Conservation (phyloP, 1,139 yeast genomes). For the Magnusiomyces tetraspermus region DNA sequence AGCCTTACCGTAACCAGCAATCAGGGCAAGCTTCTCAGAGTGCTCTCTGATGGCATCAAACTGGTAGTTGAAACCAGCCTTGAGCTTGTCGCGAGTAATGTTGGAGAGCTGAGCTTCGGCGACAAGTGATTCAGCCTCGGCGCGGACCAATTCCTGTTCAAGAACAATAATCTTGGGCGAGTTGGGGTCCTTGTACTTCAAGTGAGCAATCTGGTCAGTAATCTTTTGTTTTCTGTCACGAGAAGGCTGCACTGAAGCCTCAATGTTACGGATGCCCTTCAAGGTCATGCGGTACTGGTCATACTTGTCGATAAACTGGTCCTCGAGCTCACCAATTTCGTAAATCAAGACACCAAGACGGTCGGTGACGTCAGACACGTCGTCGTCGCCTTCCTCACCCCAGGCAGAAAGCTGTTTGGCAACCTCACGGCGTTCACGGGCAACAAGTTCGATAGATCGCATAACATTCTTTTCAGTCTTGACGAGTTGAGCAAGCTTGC, state of each 20-base stretch:
- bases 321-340: constrained; percentile 96
- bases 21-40: constrained; percentile 90
- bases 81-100: constrained; percentile 93
- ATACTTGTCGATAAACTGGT: constrained; percentile 93
- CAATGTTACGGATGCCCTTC: constrained; percentile 91
- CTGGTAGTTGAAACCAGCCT: constrained; percentile 95
- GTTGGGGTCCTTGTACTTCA: constrained; percentile 96
- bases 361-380: constrained; percentile 93
- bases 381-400: constrained; percentile 98
- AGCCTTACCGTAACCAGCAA: constrained; percentile 98
- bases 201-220: constrained; percentile 93
- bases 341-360: constrained; percentile 90
- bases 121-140: constrained; percentile 96
- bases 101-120: constrained; percentile 98
- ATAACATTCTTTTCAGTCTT: constrained; percentile 95
- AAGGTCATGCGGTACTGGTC: constrained; percentile 95
- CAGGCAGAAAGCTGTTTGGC: constrained; percentile 93
- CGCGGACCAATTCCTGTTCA: constrained; percentile 97
- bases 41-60: constrained; percentile 93
- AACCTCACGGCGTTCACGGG: constrained; percentile 91
- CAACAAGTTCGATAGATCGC: constrained; percentile 87
- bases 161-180: constrained; percentile 89
- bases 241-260: constrained; percentile 94
- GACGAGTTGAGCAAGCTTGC: constrained; percentile 80
- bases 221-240: constrained; percentile 96